Evolutionary conservation across 1,284 basidiomycete genomes (phyloP), one percentile per base, ranked within the genome.

Genomic region (Dichomitus squalens): DNA sequence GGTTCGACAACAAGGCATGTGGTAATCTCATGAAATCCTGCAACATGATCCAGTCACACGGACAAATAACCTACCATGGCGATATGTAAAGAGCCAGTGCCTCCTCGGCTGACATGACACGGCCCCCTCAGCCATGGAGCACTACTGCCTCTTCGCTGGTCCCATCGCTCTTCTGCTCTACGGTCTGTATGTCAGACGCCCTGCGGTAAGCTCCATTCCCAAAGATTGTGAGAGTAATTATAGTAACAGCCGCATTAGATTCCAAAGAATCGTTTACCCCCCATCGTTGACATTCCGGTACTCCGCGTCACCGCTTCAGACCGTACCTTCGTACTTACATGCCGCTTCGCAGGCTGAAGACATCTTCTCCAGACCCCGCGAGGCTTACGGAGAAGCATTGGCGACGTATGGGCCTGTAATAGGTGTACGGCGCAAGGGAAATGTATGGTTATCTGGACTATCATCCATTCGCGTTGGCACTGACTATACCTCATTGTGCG

Each of bases 391-490:
- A 41, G 62, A 59, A 20, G 73, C 73, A 1, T 59, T 74, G 14
- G 62, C 59, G 5, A 54, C 66, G 25, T 58, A 72, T 48, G 71
- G 72, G 1, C 69, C 71, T 7, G 65, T 73, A 20, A 68, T 74
- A 36, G 72, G 68, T n/a, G 73, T 74, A 5, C 61, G 61, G n/a
- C 64, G 72, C 20, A 74, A 72, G 57, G 72, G 71, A 38, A 64
- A 65, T 25, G 71, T 72, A 25, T 29, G 67, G 63, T 0, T 20
- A 33, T 34, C 29, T 29, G n/a, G n/a, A 18, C 18, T 29, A 20
- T 25, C 14, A n/a, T 23, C 7, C 6, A 14, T 34, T 18, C 16
- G 8, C 12, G 20, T 5, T n/a, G 44, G 7, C 35, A 9, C 21
- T 1, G n/a, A n/a, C 43, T 20, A 16, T 49, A 5, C 20, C n/a